A percentile compares a stretch with the other conserved stretches of the same genome.
phyloP scores from a whole-genome alignment of 495 filamentous ascomycete species.

The Mytilinidion resinicola region DNA sequence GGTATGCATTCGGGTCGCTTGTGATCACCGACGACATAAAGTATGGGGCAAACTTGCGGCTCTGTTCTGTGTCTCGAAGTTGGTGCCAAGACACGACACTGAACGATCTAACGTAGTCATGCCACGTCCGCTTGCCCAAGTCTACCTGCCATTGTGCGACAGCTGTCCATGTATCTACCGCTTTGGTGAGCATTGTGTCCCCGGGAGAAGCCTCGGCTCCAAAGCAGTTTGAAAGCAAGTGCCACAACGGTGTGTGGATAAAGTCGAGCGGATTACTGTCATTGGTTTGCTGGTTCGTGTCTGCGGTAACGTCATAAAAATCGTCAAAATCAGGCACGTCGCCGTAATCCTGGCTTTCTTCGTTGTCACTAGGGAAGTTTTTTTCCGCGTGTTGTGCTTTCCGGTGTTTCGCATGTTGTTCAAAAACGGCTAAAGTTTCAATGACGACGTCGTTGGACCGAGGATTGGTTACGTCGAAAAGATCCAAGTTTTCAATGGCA shows the following conservation, averaged over 20 bases:
- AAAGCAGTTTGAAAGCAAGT: conserved; percentile 62
- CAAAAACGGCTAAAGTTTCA: conserved; percentile 40
- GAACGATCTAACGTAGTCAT: conserved; percentile 52
- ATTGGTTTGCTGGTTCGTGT: not conserved
- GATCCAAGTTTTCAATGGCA: conserved; percentile 35
- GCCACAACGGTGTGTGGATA: conserved; percentile 48
- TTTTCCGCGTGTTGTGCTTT: not conserved
- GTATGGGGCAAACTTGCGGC: conserved; percentile 54
- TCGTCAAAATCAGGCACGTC: conserved; percentile 57
- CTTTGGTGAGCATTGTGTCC: conserved; percentile 49
- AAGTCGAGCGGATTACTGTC: conserved; percentile 25
- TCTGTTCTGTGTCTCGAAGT: conserved; percentile 58
- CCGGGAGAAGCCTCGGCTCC: conserved; percentile 55
- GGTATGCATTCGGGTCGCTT: conserved; percentile 33
- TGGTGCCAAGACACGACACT: conserved; percentile 54
- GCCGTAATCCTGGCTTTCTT: conserved; percentile 72
- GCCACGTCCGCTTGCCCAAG: conserved; percentile 44
- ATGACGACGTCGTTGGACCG: conserved; percentile 36
- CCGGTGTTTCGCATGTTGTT: conserved; percentile 28
- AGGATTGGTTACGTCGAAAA: conserved; percentile 39
- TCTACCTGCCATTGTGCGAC: conserved; percentile 32
- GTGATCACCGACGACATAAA: conserved; percentile 56
- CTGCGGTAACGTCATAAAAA: conserved; percentile 32
- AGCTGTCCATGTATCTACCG: conserved; percentile 36
- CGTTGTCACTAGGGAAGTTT: conserved; percentile 32